Base-by-base conservation (phyloP, 805 yeast species). In the Groenewaldozyma tartarivorans region DNA sequence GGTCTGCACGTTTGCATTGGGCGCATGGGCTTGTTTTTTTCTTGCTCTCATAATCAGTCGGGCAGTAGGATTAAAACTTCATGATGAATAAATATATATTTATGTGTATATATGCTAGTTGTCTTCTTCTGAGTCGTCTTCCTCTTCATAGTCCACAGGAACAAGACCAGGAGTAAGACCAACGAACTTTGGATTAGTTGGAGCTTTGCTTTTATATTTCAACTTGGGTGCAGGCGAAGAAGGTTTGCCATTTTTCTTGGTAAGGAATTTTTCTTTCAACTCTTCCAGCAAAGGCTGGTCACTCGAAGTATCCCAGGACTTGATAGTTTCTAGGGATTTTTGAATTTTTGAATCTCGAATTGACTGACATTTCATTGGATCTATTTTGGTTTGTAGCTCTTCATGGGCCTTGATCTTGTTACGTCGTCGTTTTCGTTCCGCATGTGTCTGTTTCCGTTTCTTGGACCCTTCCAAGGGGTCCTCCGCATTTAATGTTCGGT, bases 81-180 rank as follows among this genome's bases (percentile, higher is more conserved):
- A 18, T 20, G 33, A 32, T 7, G 35, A 33, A 4, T 38, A 20
- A 21, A 3, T 7, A 5, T 4, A 13, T 17, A 17, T 16, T 11
- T n/a, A 4, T 20, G 13, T 11, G 15, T 19, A 19, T n/a, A 13
- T 31, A n/a, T 31, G 11, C 15, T 17, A 13, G 6, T 31, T 31
- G 19, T 20, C 13, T 4, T 13, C 11, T 9, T 36, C 39, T 18
- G 24, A 29, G 11, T 24, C 29, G 17, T 36, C 39, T 26, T 50
- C 56, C 20, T 47, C 37, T 34, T 50, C 54, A 33, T 44, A 48
- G 22, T 48, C 57, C 22, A 53, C 55, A 9, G 56, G 56, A 16
- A 56, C 57, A 15, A 53, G 38, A 6, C 57, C 57, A 7, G 57
- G 57, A 7, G 57, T 53, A 29, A 53, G 37, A 0, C 55, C 56